These are phyloP conservation scores for Diaporthe australafricana DNA, from an alignment of 2,329 filamentous ascomycete species.

Conservation along the genomic window DNA sequence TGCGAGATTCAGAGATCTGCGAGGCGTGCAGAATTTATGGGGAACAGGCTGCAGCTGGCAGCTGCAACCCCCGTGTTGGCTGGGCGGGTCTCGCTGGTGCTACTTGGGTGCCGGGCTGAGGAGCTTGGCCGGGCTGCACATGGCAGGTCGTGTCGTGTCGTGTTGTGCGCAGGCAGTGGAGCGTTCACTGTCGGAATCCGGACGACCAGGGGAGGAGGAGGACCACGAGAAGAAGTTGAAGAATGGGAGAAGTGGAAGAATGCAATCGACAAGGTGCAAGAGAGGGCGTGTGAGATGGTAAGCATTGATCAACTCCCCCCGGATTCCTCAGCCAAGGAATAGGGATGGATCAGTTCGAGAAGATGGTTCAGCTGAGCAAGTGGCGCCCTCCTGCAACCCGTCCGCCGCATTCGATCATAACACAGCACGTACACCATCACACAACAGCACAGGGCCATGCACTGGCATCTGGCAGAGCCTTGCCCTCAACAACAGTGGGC, in stretches of 20 bases:
- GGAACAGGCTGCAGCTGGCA: conserved; percentile 27
- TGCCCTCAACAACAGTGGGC: background rate
- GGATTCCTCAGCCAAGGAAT: conserved; percentile 29
- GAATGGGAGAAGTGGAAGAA: conserved; percentile 2
- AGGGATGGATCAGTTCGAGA: conserved; percentile 20
- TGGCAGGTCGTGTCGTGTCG: background rate
- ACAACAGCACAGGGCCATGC: background rate
- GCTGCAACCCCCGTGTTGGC: conserved; percentile 14
- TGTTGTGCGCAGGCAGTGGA: background rate
- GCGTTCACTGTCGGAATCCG: background rate
- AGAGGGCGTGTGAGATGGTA: background rate
- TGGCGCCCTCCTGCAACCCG: conserved; percentile 19
- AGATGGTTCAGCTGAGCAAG: conserved; percentile 17
- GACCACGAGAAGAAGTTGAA: background rate
- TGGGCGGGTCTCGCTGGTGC: conserved; percentile 11
- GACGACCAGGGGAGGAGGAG: background rate
- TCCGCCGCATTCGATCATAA: background rate
- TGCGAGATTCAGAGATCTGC: conserved; percentile 31
- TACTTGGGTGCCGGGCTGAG: conserved; percentile 20
- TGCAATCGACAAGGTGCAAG: background rate
- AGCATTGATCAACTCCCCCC: conserved; percentile 22
- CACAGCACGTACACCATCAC: background rate
- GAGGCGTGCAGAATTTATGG: conserved; percentile 31
- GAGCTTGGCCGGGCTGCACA: conserved; percentile 13
- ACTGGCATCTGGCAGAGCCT: too few relatives aligned